These are phyloP conservation scores for Scedosporium dehoogii DNA, from an alignment of 2,329 filamentous ascomycete genomes.

Conservation along the genomic window DNA sequence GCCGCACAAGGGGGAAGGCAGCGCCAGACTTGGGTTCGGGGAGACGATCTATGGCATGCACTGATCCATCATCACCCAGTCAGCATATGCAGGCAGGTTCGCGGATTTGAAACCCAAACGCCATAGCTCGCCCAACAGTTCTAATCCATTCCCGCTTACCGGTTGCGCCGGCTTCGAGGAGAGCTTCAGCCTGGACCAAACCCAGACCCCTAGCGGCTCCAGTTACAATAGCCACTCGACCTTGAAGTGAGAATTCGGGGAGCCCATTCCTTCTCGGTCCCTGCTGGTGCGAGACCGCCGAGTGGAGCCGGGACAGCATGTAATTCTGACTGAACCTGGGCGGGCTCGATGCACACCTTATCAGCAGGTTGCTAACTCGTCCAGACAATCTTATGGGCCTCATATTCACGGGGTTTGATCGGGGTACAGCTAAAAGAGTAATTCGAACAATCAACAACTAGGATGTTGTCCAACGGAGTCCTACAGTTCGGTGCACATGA, in stretches of 20 bases:
- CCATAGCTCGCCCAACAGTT: too few relatives aligned
- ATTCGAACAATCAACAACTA: too few relatives aligned
- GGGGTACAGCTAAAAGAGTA: too few relatives aligned
- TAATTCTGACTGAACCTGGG: too few relatives aligned
- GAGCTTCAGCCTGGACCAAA: constrained; percentile 66
- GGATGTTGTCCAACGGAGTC: too few relatives aligned
- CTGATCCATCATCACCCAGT: constrained; percentile 21
- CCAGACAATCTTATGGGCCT: too few relatives aligned
- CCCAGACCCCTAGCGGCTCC: constrained; percentile 70
- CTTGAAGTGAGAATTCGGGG: constrained; percentile 66
- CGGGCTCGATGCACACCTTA: too few relatives aligned
- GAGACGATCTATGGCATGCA: constrained; percentile 58
- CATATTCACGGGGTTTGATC: too few relatives aligned
- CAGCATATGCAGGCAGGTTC: not conserved
- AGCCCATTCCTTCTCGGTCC: constrained; percentile 22
- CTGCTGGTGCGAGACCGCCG: not conserved
- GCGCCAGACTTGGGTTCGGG: constrained; percentile 37
- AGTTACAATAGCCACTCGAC: constrained; percentile 67
- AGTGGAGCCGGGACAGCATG: not conserved
- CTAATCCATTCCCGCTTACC: constrained; percentile 24
- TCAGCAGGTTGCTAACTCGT: too few relatives aligned
- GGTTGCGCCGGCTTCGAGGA: constrained; percentile 69
- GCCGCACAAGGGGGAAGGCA: constrained; percentile 55
- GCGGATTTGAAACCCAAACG: not conserved
- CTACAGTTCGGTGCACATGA: too few relatives aligned